Conservation (phyloP, 2,329 filamentous ascomycete genomes). For the Ceratocystis eucalypticola region DNA sequence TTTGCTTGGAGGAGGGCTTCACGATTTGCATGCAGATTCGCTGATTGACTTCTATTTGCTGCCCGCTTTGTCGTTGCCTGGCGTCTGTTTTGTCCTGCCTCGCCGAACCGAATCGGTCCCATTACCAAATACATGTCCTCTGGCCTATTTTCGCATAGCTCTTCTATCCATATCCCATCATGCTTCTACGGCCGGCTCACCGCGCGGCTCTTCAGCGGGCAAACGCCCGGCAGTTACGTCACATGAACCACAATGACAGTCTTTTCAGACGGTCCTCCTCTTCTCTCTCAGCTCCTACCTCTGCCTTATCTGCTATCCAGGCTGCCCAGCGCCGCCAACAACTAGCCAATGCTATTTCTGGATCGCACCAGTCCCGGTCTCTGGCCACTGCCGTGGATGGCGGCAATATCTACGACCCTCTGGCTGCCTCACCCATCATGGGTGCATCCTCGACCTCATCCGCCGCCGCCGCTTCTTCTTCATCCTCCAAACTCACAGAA, state of each 20-base stretch:
- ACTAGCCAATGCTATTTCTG: constrained; percentile 8
- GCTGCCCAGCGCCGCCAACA: constrained; percentile 7
- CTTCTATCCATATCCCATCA: constrained; percentile 21
- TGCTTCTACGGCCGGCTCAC: constrained; percentile 28
- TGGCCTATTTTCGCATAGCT: no score
- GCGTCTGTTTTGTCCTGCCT: background rate
- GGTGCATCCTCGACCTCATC: constrained; percentile 22
- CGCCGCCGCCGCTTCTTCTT: background rate
- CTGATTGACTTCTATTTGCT: background rate
- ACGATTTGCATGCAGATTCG: no score
- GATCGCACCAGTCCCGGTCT: constrained; percentile 21
- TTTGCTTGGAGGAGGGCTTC: background rate
- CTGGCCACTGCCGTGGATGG: constrained; percentile 34
- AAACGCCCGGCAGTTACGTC: constrained; percentile 7
- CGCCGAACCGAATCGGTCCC: background rate
- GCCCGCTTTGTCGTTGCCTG: background rate
- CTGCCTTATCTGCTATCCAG: constrained; percentile 7
- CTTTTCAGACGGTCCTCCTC: constrained; percentile 9
- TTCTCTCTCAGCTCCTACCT: background rate
- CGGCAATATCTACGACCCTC: constrained; percentile 22
- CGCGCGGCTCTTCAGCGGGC: constrained; percentile 19
- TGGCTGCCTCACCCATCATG: constrained; percentile 15
- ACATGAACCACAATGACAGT: background rate
- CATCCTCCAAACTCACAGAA: constrained; percentile 22
- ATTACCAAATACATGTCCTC: background rate